Base-by-base conservation (phyloP, 495 filamentous ascomycete species). In the Podospora comata region DNA sequence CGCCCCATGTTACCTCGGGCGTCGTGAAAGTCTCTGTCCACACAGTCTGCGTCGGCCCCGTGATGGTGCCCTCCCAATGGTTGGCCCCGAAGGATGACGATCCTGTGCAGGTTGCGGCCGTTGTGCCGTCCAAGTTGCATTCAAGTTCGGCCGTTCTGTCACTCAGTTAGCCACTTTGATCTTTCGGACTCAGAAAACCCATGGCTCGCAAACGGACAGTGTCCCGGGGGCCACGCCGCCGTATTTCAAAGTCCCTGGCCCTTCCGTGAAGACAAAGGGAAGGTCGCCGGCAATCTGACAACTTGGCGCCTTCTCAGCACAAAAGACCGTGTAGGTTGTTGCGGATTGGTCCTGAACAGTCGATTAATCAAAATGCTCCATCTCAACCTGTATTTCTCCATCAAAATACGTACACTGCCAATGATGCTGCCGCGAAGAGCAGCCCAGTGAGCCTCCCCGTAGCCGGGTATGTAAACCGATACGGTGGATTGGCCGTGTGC, bases 291-390 rank as follows among this genome's bases (percentile, higher is more conserved):
- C 71, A 58, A 76, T 68, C 30, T 73, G 71, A 59, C 74, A 76
- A 18, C 48, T 62, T 27, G 71, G 69, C 9, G 68, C 69, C 30
- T 73, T 57, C 15, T 76, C 71, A 15, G 73, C 77, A 63, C 80
- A 82, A 66, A 82, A 82, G 26, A 81, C 71, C 23, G 79, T 80
- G 62, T 79, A 82, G 18, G 72, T 65, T 13, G 80, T 79, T 61
- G 68, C 74, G 39, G 64, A 73, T 44, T 66, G 57, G 64, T 79
- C 67, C 77, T 79, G 39, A 48, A 48, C 13, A 13, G 39, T 48
- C 23, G 23, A 23, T 39, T 48, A 9, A 11, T 48, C 39, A 48
- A 48, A 18, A 48, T 11, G 13, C 7, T 48, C 6, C 39, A 48
- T 13, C 2, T 48, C 15, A 9, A 48, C 6, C 39, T 13, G 13